phyloP scores from a whole-genome alignment of 2,329 filamentous ascomycete species.

The Fusarium sp. region DNA sequence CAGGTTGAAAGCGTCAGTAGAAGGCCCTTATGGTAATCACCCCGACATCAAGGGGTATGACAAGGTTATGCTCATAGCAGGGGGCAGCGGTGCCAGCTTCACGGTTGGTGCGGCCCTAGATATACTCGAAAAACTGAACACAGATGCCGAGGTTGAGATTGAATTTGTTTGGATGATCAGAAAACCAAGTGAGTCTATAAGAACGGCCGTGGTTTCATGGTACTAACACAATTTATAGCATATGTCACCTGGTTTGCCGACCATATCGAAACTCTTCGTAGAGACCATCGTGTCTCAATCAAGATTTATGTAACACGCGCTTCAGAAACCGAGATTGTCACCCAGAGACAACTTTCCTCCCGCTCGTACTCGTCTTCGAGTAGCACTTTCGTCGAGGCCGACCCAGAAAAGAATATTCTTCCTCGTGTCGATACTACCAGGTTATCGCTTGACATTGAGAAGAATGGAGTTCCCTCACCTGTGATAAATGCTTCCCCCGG shows the following conservation, averaged over 20 bases:
- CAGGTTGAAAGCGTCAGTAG: slow-evolving; percentile 63
- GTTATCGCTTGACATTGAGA: slow-evolving; percentile 24
- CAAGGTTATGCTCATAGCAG: slow-evolving; percentile 69
- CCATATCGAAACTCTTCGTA: slow-evolving; percentile 51
- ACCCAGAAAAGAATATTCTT: slow-evolving; percentile 26
- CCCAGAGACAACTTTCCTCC: slow-evolving; percentile 9
- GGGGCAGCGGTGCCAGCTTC: slow-evolving; percentile 72
- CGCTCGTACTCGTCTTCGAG: slow-evolving; percentile 28
- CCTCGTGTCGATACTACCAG: slow-evolving; percentile 4
- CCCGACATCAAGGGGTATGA: slow-evolving; percentile 66
- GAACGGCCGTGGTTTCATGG: background rate
- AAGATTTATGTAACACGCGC: slow-evolving; percentile 54
- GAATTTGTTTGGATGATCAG: slow-evolving; percentile 58
- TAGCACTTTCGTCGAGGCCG: slow-evolving; percentile 5
- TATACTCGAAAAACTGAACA: slow-evolving; percentile 49
- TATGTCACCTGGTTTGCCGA: slow-evolving; percentile 54
- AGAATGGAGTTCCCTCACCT: slow-evolving; percentile 31
- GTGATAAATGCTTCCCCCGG: background rate
- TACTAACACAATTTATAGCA: slow-evolving; percentile 42
- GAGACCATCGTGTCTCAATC: slow-evolving; percentile 48
- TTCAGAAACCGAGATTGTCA: slow-evolving; percentile 21
- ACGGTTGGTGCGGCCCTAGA: slow-evolving; percentile 56
- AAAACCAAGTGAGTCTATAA: slow-evolving; percentile 49
- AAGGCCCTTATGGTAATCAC: slow-evolving; percentile 70
- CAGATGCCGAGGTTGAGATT: slow-evolving; percentile 45